These are phyloP conservation scores for Pisolithus marmoratus DNA, from an alignment of 768 basidiomycete species.

Conservation along the genomic window DNA sequence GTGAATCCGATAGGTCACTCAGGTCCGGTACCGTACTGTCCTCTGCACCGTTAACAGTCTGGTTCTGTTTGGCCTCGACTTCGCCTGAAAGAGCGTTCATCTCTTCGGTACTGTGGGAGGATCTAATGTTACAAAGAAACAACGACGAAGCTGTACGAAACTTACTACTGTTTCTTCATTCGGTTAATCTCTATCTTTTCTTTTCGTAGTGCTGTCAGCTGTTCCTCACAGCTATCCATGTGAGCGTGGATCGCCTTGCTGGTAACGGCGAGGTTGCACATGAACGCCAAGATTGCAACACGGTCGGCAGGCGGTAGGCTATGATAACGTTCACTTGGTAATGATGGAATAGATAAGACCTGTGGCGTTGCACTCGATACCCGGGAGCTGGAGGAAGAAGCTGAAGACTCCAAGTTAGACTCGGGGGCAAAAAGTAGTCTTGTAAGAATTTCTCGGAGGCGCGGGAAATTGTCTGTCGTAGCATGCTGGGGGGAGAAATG, in stretches of 20 bases:
- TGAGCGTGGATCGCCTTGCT: conserved; percentile 84
- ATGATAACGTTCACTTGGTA: conserved; percentile 67
- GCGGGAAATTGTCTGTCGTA: conserved; percentile 64
- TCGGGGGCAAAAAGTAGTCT: conserved; percentile 69
- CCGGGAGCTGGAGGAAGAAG: conserved; percentile 43
- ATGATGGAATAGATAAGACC: conserved; percentile 36
- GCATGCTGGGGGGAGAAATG: conserved; percentile 53
- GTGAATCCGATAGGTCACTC: conserved; percentile 69
- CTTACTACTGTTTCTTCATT: conserved; percentile 82
- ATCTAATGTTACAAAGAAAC: conserved; percentile 10
- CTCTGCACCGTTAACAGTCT: conserved; percentile 33
- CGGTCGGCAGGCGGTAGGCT: conserved; percentile 71
- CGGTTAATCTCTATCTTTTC: conserved; percentile 95
- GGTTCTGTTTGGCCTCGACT: conserved; percentile 41
- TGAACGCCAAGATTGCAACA: conserved; percentile 78
- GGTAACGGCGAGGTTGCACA: conserved; percentile 85
- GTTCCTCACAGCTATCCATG: conserved; percentile 87
- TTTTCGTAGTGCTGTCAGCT: conserved; percentile 87
- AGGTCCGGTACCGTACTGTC: conserved; percentile 57
- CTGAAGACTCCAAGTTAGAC: conserved; percentile 32
- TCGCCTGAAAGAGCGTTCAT: conserved; percentile 63
- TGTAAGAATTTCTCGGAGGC: conserved; percentile 64
- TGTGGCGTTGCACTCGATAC: conserved; percentile 42
- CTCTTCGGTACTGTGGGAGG: conserved; percentile 55
- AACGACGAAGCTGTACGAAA: conserved; percentile 12